phyloP scores from a whole-genome alignment of 2,329 filamentous ascomycete genomes.

The Beauveria bassiana region DNA sequence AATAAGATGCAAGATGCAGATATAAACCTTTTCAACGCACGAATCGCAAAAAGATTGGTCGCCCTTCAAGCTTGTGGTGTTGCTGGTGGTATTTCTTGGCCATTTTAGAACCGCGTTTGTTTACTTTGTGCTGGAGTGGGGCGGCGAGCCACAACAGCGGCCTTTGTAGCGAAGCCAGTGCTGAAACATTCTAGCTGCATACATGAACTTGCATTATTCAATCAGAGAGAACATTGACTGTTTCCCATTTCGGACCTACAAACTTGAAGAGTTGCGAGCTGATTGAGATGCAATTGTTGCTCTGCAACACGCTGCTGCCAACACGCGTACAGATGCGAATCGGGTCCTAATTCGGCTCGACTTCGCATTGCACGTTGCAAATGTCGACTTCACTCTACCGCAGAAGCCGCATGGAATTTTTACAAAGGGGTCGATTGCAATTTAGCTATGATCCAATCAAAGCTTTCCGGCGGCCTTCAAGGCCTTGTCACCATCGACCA shows the following conservation, averaged over 20 bases:
- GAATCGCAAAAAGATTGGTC: not conserved
- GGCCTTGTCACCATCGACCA: slow-evolving; percentile 71
- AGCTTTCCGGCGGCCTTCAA: slow-evolving; percentile 49
- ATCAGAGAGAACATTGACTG: not conserved
- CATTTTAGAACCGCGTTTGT: slow-evolving; percentile 22
- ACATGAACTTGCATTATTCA: not conserved
- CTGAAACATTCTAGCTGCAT: not conserved
- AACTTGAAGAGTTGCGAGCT: too few species aligned
- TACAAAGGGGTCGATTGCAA: not conserved
- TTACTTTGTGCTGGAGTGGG: slow-evolving; percentile 21
- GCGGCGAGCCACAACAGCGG: slow-evolving; percentile 1
- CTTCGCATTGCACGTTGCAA: too few species aligned
- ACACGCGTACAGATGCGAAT: too few species aligned
- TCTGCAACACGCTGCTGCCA: too few species aligned
- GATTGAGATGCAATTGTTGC: too few species aligned
- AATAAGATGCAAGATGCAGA: slow-evolving; percentile 5
- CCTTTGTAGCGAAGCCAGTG: not conserved
- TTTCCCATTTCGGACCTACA: too few species aligned
- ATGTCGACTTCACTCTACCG: too few species aligned
- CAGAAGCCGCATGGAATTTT: too few species aligned
- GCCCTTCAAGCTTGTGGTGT: slow-evolving; percentile 3
- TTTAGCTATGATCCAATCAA: slow-evolving; percentile 15
- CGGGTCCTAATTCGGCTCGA: too few species aligned
- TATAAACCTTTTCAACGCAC: not conserved
- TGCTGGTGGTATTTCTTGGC: slow-evolving; percentile 2